A percentile compares a stretch with the other conserved stretches of the same genome.
These are phyloP conservation scores for Chlamydomonas eustigma DNA, from an alignment of 139 green algal genomes.

Conservation along the genomic window DNA sequence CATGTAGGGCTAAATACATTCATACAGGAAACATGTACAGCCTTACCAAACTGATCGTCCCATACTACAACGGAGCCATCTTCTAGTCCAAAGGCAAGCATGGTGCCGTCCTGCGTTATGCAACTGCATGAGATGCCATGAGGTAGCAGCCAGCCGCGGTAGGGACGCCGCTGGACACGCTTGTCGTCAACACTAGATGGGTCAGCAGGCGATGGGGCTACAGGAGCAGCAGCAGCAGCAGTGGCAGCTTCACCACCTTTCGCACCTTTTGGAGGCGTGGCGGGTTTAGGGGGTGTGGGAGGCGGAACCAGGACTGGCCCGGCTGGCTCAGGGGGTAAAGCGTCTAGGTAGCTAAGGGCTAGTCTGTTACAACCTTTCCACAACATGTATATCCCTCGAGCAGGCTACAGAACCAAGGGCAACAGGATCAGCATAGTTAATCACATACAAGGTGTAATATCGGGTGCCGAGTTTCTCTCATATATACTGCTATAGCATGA, in stretches of 20 bases:
- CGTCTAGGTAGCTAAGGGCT: constrained; percentile 22
- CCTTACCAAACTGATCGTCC: constrained; percentile 40
- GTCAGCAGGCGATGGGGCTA: not conserved
- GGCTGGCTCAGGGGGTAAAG: not conserved
- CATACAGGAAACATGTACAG: too few species aligned
- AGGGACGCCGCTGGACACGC: constrained; percentile 2
- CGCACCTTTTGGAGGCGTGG: not conserved
- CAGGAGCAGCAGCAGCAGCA: not conserved
- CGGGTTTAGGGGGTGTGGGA: not conserved
- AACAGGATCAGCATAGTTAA: too few species aligned
- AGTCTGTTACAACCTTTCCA: constrained; percentile 39
- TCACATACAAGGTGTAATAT: too few species aligned
- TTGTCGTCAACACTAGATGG: not conserved
- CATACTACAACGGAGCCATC: constrained; percentile 36
- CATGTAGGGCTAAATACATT: too few species aligned
- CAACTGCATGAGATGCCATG: constrained; percentile 24
- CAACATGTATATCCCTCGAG: constrained; percentile 37
- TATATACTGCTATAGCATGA: too few species aligned
- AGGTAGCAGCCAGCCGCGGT: constrained; percentile 32
- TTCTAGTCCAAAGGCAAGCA: constrained; percentile 34
- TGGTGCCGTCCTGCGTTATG: constrained; percentile 20
- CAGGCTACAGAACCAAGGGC: constrained; percentile 17
- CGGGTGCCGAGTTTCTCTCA: too few species aligned
- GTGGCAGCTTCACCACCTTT: not conserved
- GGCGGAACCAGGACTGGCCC: not conserved